Evolutionary conservation across 164 flowering plant species (phyloP).

Genomic region (Berberis vulgaris): DNA sequence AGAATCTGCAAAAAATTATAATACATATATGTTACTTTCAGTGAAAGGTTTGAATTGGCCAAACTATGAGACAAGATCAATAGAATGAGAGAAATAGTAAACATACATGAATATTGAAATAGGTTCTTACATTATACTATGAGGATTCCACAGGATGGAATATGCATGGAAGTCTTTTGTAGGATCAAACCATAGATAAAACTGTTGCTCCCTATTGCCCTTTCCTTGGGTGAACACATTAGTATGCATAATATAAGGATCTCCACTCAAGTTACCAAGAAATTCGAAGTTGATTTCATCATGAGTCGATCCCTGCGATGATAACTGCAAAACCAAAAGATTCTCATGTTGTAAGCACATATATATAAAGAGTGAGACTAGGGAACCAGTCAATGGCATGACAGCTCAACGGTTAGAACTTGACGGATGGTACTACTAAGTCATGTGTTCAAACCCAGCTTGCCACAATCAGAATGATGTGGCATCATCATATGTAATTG

Average conservation of each 20-base stretch:
- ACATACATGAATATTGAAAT: background rate
- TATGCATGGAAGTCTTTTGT: conserved; percentile 20
- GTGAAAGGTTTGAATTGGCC: background rate
- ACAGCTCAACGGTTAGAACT: too few species aligned
- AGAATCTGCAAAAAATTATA: conserved; percentile 14
- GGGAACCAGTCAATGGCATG: too few species aligned
- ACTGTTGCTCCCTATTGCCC: conserved; percentile 21
- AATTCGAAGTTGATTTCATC: conserved; percentile 24
- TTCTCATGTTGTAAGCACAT: background rate
- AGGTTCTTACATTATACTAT: conserved; percentile 11
- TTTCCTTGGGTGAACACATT: conserved; percentile 22
- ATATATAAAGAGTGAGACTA: too few species aligned
- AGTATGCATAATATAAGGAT: conserved; percentile 21
- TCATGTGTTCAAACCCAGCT: too few species aligned
- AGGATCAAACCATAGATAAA: conserved; percentile 24
- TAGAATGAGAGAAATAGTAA: background rate
- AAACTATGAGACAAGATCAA: background rate
- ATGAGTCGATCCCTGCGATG: conserved; percentile 12
- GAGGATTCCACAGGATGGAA: conserved; percentile 22
- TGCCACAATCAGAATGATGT: too few species aligned
- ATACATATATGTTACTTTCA: background rate
- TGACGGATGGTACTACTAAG: too few species aligned
- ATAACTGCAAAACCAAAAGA: conserved; percentile 13
- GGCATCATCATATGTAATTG: too few species aligned
- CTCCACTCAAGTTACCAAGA: conserved; percentile 21